Conservation (phyloP, 768 basidiomycete species). For the Multifurca ochricompacta region DNA sequence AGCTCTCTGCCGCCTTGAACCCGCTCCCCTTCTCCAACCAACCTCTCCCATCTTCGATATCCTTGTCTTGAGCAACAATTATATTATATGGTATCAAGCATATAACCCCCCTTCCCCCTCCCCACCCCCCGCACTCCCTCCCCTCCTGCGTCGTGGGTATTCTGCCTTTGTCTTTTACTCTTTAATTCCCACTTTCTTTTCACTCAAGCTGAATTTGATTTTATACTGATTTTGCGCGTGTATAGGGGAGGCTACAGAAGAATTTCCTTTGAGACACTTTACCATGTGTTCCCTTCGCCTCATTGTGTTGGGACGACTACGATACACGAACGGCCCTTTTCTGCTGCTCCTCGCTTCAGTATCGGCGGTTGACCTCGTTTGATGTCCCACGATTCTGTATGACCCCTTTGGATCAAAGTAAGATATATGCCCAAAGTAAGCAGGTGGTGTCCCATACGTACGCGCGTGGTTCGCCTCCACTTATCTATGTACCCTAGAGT, state of each 20-base stretch:
- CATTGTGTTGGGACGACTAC: slow-evolving; percentile 1
- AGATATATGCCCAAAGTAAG: not conserved
- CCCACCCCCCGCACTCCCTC: not conserved
- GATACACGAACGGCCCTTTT: not conserved
- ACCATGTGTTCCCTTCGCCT: slow-evolving; percentile 12
- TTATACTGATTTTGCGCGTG: not conserved
- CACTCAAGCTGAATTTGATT: not conserved
- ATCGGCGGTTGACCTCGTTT: not conserved
- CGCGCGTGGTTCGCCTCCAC: not conserved
- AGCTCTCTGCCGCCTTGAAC: slow-evolving; percentile 4
- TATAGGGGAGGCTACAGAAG: not conserved
- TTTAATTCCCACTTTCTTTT: not conserved
- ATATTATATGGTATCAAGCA: not conserved
- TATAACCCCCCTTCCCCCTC: not conserved
- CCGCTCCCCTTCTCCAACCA: not conserved
- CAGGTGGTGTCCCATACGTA: not conserved
- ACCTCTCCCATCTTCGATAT: not conserved
- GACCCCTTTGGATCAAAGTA: not conserved
- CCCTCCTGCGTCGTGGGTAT: not conserved
- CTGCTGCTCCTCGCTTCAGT: not conserved
- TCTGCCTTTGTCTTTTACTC: not conserved
- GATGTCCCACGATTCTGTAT: not conserved
- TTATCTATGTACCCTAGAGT: not conserved
- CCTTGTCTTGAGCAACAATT: not conserved
- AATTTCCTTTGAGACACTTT: not conserved